Evolutionary conservation across 495 filamentous ascomycete genomes (phyloP), one percentile per base, ranked within the genome.

Genomic region (Aspergillus bertholletiae): DNA sequence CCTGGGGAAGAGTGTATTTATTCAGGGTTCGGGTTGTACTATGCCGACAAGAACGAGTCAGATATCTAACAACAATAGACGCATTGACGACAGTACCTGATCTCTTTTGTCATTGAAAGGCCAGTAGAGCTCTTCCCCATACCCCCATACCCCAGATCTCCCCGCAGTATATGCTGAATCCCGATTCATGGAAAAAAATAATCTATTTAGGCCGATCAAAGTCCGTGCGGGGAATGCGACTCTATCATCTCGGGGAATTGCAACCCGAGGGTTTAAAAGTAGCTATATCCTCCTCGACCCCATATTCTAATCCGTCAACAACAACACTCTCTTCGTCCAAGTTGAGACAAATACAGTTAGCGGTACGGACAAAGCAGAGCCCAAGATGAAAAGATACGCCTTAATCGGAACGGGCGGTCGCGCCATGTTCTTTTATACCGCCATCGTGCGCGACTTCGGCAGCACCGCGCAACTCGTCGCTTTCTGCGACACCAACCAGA

Each of bases 381-480:
- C 21, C 40, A 55, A 47, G n/a, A 51, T 52, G 47, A 60, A 60
- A 34, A 69, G 51, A 55, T 71, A 71, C 46, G 68, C 68, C 43
- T 54, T 71, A 2, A 53, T 69, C 1, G 68, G 68, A 44, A 71
- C 68, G 18, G 68, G 68, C 24, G 68, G 68, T 35, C 62, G 66
- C 20, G 66, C 68, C 34, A 64, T 57, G 7, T 79, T 84, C 70
- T 83, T 80, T 71, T 83, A 83, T 69, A 76, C 67, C 7, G 79
- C 79, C 32, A 79, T 83, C 48, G 73, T 73, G 2, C 60, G 55
- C 18, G 73, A 78, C 54, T 83, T 79, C 68, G 54, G 59, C 13
- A 46, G 64, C 1, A 81, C 74, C 1, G 78, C 77, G 0, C 53
- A 59, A 24, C 70, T 82, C 46, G 80, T 83, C 27, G 79, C 68